Percentiles rank a stretch among this genome's conserved stretches.
Conservation (phyloP, 2,329 filamentous ascomycete genomes). For the Hypoxylon sp. region DNA sequence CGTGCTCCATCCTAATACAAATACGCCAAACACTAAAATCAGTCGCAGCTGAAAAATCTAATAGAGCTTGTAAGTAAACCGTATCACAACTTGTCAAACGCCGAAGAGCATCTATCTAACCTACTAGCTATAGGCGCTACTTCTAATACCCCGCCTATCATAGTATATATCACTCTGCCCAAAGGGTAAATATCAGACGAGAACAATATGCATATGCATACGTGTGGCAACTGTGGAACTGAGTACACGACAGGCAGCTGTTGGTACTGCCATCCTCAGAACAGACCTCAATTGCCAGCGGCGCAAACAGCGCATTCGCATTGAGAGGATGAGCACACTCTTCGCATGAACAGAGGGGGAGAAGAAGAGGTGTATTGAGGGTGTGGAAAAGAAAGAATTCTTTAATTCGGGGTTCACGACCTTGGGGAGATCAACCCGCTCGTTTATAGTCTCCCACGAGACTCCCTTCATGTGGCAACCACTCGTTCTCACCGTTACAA, state of each 20-base stretch:
- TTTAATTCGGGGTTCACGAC: conserved; percentile 32
- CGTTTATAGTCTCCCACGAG: conserved; percentile 26
- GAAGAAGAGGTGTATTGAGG: conserved; percentile 2
- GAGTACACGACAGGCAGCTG: conserved; percentile 54
- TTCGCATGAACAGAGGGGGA: conserved; percentile 18
- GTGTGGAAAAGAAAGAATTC: conserved; percentile 21
- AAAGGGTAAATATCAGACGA: conserved; percentile 28
- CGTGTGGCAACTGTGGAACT: conserved; percentile 54
- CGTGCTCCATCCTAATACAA: conserved; percentile 18
- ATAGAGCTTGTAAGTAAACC: conserved; percentile 32
- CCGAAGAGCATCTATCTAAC: conserved; percentile 20
- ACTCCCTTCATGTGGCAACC: conserved; percentile 29
- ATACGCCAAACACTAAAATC: conserved; percentile 12
- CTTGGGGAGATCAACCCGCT: conserved; percentile 26
- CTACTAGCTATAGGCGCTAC: conserved; percentile 12
- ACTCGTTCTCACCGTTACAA: conserved; percentile 26
- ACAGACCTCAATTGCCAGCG: conserved; percentile 42
- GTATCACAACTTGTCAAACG: conserved; percentile 2
- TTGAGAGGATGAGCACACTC: conserved; percentile 17
- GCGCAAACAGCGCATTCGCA: conserved; percentile 33
- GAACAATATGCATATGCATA: conserved; percentile 53
- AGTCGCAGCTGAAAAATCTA: conserved; percentile 11
- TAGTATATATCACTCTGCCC: conserved; percentile 15
- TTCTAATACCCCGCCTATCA: conserved; percentile 12
- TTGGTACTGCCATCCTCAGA: conserved; percentile 56